Base-by-base conservation (phyloP, 805 yeast genomes). In the Lachancea waltii region DNA sequence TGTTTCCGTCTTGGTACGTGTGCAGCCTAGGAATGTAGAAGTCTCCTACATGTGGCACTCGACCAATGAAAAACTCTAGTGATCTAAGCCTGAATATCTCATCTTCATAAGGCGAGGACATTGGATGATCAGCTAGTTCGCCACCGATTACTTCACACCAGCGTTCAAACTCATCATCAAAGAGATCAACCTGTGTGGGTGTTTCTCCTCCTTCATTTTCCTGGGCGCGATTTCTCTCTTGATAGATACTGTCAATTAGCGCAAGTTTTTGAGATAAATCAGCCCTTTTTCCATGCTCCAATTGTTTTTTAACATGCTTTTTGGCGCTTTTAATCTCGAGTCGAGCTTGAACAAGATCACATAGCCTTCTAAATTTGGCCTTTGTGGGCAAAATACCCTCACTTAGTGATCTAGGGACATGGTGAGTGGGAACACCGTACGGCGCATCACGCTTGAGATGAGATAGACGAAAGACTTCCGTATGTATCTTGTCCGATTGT, bases 1-100 rank as follows among this genome's bases (percentile, higher is more conserved):
- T 40, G 14, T 41, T 40, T 3, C 30, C 37, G 3, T 37, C 27
- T 19, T 46, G 48, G 35, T 54, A 54, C 2, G 52, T 43, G 35
- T 47, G 52, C 16, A 58, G 36, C 20, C 56, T 42, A 27, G 63
- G 62, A 10, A 58, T 24, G 36, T 55, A 57, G 32, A 58, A 58
- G 41, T 58, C 63, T 22, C 63, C 63, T 19, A 57, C 46, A 9
- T 51, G 45, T 1, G 56, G 54, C 1, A 58, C 48, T 35, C 61
- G 47, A 3, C 58, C 60, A n/a, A 58, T 40, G 28, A 57, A 54
- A 32, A 58, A 58, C 30, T 58, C 63, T 27, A 50, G 49, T 17
- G 49, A 42, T 34, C 63, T 53, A 20, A 57, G 22, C 38, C 42
- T 55, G 31, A 51, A 55, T 4, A 47, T 33, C 19, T 54, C 58